phyloP scores from a whole-genome alignment of 2,329 filamentous ascomycete genomes.

The Penicillium oxalicum region DNA sequence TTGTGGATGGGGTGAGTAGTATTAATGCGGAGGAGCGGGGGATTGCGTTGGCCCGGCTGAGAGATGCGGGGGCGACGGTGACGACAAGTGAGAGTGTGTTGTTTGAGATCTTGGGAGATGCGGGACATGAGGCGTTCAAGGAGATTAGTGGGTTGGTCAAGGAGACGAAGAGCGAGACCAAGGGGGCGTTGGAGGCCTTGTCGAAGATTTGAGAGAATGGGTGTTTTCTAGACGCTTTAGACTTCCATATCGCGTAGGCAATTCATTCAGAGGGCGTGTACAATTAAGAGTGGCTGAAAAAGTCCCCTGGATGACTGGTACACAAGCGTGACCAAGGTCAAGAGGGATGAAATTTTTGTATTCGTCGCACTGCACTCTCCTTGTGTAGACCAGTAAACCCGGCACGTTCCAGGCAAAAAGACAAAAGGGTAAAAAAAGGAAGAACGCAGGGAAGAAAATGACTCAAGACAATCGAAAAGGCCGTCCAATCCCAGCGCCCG shows the following conservation, averaged over 20 bases:
- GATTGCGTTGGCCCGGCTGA: conserved; percentile 69
- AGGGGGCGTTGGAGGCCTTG: conserved; percentile 59
- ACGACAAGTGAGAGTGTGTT: conserved; percentile 85
- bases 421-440: not conserved
- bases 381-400: too few species aligned
- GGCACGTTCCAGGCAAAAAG: too few species aligned
- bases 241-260: too few species aligned
- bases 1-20: conserved; percentile 85
- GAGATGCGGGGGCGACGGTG: conserved; percentile 68
- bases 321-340: too few species aligned
- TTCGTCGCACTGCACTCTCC: too few species aligned
- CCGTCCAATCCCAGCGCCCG: not conserved
- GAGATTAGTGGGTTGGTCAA: conserved; percentile 71
- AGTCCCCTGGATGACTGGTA: too few species aligned
- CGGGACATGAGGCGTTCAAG: conserved; percentile 63
- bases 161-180: conserved; percentile 66
- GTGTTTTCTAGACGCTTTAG: not conserved
- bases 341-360: too few species aligned
- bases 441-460: not conserved
- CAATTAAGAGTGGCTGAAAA: too few species aligned
- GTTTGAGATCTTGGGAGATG: conserved; percentile 86
- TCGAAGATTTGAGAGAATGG: conserved; percentile 48
- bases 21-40: conserved; percentile 76
- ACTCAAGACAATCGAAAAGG: not conserved
- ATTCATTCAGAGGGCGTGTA: too few species aligned